These are phyloP conservation scores for Aphanomyces stellatus DNA, from an alignment of 352 stramenopile genomes.

Conservation along the genomic window DNA sequence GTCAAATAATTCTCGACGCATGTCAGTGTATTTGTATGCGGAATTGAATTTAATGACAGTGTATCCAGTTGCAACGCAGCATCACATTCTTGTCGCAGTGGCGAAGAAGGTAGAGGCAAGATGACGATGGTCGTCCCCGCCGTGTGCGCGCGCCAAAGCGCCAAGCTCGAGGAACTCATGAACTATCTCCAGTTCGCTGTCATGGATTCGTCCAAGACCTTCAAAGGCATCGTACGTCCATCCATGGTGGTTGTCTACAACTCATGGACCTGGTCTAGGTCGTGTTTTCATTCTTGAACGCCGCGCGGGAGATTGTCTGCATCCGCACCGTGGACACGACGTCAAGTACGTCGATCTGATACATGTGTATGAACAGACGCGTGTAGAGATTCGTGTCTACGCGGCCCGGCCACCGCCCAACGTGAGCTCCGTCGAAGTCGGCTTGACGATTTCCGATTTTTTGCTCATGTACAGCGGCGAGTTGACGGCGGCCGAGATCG, in stretches of 20 bases:
- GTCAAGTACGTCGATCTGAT: constrained; percentile 28
- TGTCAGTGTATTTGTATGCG: too few relatives aligned
- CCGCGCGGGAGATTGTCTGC: constrained; percentile 44
- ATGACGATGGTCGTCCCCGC: neutral
- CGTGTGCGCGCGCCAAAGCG: constrained; percentile 60
- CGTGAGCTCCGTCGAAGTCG: constrained; percentile 53
- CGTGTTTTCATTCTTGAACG: constrained; percentile 63
- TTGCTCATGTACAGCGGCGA: constrained; percentile 84
- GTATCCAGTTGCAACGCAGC: neutral
- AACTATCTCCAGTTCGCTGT: constrained; percentile 66
- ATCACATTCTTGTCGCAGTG: too few relatives aligned
- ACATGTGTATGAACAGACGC: too few relatives aligned
- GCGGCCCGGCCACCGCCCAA: constrained; percentile 44
- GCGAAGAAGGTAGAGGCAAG: too few relatives aligned
- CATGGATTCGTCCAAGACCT: constrained; percentile 29
- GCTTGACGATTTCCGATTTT: constrained; percentile 71
- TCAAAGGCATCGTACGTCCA: constrained; percentile 44
- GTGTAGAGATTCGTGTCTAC: constrained; percentile 46
- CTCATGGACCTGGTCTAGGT: constrained; percentile 31
- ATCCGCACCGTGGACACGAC: constrained; percentile 74
- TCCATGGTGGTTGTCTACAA: neutral
- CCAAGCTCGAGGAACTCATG: constrained; percentile 80
- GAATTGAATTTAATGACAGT: neutral
- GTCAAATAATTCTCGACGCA: too few relatives aligned
- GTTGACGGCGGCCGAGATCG: constrained; percentile 64